Evolutionary conservation across 495 filamentous ascomycete species (phyloP), one percentile per base, ranked within the genome.

Genomic region (Hypoxylon fragiforme): DNA sequence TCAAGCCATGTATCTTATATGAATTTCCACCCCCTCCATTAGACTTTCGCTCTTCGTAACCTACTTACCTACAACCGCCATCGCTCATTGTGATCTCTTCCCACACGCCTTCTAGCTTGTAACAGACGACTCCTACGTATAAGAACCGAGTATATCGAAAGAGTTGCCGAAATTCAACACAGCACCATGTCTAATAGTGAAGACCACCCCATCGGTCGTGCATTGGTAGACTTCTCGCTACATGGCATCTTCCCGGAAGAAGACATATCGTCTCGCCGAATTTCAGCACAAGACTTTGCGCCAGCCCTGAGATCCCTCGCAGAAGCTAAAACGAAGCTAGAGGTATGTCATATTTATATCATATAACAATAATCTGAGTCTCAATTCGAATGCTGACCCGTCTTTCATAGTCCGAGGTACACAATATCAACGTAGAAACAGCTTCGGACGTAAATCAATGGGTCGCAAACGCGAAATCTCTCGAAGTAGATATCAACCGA

Each of bases 391-490:
- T 18, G 24, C 58, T 56, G 39, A 62, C 20, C 5, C 0, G 46
- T 21, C 6, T 34, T 19, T 18, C 51, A 22, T 57, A 91, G 87
- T 74, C 76, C 47, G 83, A 90, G 51, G 86, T 96, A 31, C 85
- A 83, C 44, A 68, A 73, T 18, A 77, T 89, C 31, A 92, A 90
- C 74, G 80, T 82, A 31, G 82, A 87, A 37, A 86, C 82, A 32
- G 84, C 85, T 35, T 81, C 86, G 15, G 88, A 94, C 63, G 85
- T 94, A 56, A 85, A 90, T 63, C 77, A 83, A 53, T 97, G 92
- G 92, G 87, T 94, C 47, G 68, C 76, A 15, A 88, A 92, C 67
- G 90, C 91, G 24, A 87, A 87, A 66, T 82, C 86, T 42, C 81
- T 95, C n/a, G 87, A 90, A 62, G 77, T 80, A 22, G 92, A 96